Evolutionary conservation across 164 flowering plant genomes (phyloP).

Genomic region (Aristolochia contorta): DNA sequence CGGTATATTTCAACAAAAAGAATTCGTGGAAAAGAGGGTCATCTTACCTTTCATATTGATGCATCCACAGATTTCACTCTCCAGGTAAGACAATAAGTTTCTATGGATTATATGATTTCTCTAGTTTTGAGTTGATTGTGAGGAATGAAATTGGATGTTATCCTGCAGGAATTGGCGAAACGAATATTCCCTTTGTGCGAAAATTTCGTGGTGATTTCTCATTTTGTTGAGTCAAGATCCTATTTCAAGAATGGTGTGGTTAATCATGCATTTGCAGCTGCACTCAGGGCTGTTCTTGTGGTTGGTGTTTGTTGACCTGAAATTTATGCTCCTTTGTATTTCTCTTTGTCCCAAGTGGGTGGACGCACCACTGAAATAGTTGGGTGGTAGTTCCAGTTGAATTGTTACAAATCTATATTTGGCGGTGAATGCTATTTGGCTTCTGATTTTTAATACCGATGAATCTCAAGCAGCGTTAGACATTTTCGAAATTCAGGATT

Average conservation of each 20-base stretch:
- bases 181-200: slow-evolving; percentile 79
- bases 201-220: slow-evolving; percentile 67
- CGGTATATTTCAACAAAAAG: slow-evolving; percentile 62
- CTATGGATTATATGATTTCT: background rate
- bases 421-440: no score
- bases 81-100: slow-evolving; percentile 38
- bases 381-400: no score
- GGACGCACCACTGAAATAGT: background rate
- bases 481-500: slow-evolving; percentile 44
- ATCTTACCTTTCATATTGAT: slow-evolving; percentile 60
- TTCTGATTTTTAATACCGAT: no score
- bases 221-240: slow-evolving; percentile 89
- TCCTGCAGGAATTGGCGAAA: slow-evolving; percentile 75
- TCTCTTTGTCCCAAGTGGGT: background rate
- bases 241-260: slow-evolving; percentile 93
- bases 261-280: slow-evolving; percentile 99
- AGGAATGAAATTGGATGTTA: background rate
- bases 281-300: slow-evolving; percentile 73
- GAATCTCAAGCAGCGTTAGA: no score
- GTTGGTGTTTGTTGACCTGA: slow-evolving; percentile 33
- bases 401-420: no score
- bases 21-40: slow-evolving; percentile 46
- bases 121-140: background rate
- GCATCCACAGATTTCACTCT: slow-evolving; percentile 86
- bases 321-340: background rate